Percentiles rank a stretch among this genome's conserved stretches.
Conservation (phyloP, 805 yeast genomes). For the Millerago galiae region DNA sequence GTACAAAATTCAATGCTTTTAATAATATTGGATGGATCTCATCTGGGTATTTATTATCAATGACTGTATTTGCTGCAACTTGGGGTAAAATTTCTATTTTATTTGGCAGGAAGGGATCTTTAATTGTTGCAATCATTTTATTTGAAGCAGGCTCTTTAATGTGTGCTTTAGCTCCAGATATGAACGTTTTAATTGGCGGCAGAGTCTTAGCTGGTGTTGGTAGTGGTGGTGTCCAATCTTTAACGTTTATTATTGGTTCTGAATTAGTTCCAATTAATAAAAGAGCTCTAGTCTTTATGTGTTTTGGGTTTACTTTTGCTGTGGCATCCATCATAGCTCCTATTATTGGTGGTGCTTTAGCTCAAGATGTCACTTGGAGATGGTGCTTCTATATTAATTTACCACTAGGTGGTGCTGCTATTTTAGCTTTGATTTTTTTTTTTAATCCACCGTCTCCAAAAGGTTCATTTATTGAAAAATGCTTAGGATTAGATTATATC, state of each 20-base stretch:
- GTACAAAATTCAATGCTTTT: slow-evolving; percentile 42
- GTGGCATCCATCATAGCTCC: slow-evolving; percentile 57
- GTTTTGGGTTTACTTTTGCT: slow-evolving; percentile 31
- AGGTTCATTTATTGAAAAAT: slow-evolving; percentile 31
- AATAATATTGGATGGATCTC: slow-evolving; percentile 52
- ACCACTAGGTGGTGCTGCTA: slow-evolving; percentile 48
- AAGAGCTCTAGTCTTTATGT: slow-evolving; percentile 17
- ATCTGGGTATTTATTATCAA: slow-evolving; percentile 45
- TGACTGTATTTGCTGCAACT: slow-evolving; percentile 43
- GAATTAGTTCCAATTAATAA: slow-evolving; percentile 23
- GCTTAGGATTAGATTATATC: slow-evolving; percentile 38
- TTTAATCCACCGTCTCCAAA: slow-evolving; percentile 37
- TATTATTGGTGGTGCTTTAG: slow-evolving; percentile 59
- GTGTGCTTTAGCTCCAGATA: slow-evolving; percentile 45
- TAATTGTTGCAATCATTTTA: slow-evolving; percentile 20
- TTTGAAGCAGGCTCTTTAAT: slow-evolving; percentile 61
- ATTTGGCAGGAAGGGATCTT: slow-evolving; percentile 36
- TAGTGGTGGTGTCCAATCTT: slow-evolving; percentile 59
- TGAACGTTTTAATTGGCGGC: slow-evolving; percentile 63
- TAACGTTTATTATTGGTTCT: slow-evolving; percentile 42
- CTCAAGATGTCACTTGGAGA: slow-evolving; percentile 57
- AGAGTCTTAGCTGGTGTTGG: slow-evolving; percentile 68
- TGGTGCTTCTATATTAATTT: slow-evolving; percentile 64
- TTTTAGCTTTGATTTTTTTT: slow-evolving; percentile 27
- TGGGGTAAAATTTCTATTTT: slow-evolving; percentile 52